phyloP scores from a whole-genome alignment of 257 asterid species.

The Solanum virginianum region DNA sequence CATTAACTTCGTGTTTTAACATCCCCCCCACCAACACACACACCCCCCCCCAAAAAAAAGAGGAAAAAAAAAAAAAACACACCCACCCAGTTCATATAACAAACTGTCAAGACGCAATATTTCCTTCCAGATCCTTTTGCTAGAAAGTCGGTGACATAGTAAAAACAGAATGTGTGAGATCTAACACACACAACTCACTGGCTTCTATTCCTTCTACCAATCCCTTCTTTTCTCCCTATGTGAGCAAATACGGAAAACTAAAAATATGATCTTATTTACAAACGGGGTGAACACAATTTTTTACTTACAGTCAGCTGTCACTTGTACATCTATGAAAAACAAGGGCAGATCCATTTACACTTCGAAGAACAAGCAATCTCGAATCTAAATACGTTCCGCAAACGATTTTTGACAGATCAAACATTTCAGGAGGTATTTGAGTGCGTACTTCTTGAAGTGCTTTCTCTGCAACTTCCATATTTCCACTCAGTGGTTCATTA shows the following conservation, averaged over 20 bases:
- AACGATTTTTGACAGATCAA: conserved; percentile 64
- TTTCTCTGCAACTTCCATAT: conserved; percentile 28
- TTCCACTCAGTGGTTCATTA: conserved; percentile 35
- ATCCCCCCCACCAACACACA: too few species aligned
- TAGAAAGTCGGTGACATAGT: not conserved
- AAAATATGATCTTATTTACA: not conserved
- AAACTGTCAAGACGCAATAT: not conserved
- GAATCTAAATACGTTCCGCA: conserved; percentile 83
- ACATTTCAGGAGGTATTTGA: conserved; percentile 75
- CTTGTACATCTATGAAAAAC: conserved; percentile 38
- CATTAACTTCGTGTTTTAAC: too few species aligned
- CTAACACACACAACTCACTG: not conserved
- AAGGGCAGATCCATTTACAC: conserved; percentile 68
- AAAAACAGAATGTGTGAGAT: not conserved
- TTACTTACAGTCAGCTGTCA: not conserved
- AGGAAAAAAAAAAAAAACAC: too few species aligned
- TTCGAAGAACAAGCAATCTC: conserved; percentile 61
- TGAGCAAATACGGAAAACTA: too few species aligned
- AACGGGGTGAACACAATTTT: not conserved
- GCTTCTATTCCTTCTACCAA: not conserved
- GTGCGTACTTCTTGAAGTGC: conserved; percentile 52
- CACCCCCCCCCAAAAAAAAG: too few species aligned
- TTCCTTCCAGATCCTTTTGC: not conserved
- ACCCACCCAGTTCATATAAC: not conserved
- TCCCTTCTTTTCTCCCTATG: not conserved